phyloP scores from a whole-genome alignment of 371 early-diverging fungal species.

The Mortierella sp. region DNA sequence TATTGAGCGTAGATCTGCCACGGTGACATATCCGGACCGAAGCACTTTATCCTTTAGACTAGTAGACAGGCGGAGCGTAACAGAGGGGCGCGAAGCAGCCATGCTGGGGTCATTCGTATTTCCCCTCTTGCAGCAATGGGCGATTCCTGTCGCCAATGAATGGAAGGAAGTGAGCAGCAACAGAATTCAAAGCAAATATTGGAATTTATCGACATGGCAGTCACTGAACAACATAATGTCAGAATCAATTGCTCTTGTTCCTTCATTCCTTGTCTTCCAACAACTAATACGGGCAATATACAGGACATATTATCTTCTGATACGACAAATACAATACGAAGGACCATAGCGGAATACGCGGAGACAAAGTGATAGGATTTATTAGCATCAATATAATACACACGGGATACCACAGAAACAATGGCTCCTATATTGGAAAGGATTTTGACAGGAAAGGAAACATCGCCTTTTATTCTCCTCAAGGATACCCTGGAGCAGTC shows the following conservation, averaged over 20 bases:
- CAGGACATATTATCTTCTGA: too few relatives aligned
- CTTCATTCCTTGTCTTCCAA: too few relatives aligned
- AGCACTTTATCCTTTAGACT: conserved; percentile 36
- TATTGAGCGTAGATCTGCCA: conserved; percentile 31
- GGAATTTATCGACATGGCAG: not conserved
- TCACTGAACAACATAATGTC: not conserved
- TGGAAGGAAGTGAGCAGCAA: too few relatives aligned
- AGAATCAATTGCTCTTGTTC: too few relatives aligned
- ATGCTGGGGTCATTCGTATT: conserved; percentile 12
- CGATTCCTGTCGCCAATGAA: not conserved
- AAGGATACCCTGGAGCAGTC: conserved; percentile 54
- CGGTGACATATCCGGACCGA: conserved; percentile 41
- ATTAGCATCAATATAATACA: not conserved
- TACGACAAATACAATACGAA: too few relatives aligned
- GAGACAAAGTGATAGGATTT: too few relatives aligned
- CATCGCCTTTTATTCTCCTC: conserved; percentile 49
- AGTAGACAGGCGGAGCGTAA: conserved; percentile 38
- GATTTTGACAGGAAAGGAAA: conserved; percentile 43
- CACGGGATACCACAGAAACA: not conserved
- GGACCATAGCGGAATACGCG: too few relatives aligned
- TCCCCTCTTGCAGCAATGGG: conserved; percentile 1
- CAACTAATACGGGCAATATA: too few relatives aligned
- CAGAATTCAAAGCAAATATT: too few relatives aligned
- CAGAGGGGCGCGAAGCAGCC: conserved; percentile 38
- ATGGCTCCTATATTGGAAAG: conserved; percentile 52